Base-by-base conservation (phyloP, 306 rosid species). In the Trifolium dubium region DNA sequence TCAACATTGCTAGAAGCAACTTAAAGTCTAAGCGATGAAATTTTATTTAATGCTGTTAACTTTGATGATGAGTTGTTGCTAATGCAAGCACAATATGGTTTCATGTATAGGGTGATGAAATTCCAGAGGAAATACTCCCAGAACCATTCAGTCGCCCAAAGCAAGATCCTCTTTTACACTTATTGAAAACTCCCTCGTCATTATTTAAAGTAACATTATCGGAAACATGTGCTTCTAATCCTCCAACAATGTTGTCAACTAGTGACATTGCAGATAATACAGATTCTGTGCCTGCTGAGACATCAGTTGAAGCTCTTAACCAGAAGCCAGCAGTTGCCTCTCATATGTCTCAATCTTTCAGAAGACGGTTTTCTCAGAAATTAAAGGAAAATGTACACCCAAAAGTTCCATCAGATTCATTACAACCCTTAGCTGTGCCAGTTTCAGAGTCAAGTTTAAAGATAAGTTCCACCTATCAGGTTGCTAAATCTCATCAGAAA, bases 71-170 rank as follows among this genome's bases (percentile, higher is more conserved):
- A 47, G 56, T 12, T 3, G 17, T 41, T 61, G 14, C 29, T 68
- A 14, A 13, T 32, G 63, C 32, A 66, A 41, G 40, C 29, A 17
- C 46, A 62, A 62, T 13, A 41, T 73, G 72, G 51, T 73, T 81
- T 53, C 74, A 19, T 39, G 11, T 86, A n/a, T 41, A 92, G 99
- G 88, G 61, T 76, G 75, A 73, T 71, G 96, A 89, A 77, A 77
- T 94, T 79, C 99, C 99, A 17, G 88, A 80, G 80, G 93, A 61
- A 64, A 32, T 13, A 17, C 74, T 94, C 85, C 99, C 99, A 0
- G 89, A 82, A 70, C 94, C 92, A 69, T 92, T 91, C 89, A 83
- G 69, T 66, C 59, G 1, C 32, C 56, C 34, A 7, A 84, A 68
- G 54, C 80, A 74, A 61, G 84, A 75, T 0, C 18, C 66, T 14